Conservation (phyloP, 495 filamentous ascomycete genomes). For the Hypoxylon cercidicola region DNA sequence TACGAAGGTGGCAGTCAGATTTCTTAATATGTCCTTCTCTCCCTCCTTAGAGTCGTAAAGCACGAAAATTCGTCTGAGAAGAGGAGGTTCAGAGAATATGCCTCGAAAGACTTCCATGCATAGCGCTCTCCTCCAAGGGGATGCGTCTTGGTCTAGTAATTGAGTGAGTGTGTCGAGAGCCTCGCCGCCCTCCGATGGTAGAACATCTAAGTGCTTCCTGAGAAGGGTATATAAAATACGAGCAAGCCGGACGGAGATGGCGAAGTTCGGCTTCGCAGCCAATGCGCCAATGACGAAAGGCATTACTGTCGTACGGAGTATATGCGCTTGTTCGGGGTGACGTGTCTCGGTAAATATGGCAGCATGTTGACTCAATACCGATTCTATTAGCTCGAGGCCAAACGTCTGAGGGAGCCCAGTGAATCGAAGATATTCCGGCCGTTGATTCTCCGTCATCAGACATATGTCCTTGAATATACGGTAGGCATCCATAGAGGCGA, state of each 20-base stretch:
- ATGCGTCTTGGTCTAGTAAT: conserved; percentile 84
- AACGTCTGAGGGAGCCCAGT: conserved; percentile 80
- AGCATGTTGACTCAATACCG: conserved; percentile 84
- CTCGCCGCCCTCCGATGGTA: conserved; percentile 84
- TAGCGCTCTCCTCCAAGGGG: conserved; percentile 83
- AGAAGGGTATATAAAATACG: conserved; percentile 84
- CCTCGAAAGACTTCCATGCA: conserved; percentile 92
- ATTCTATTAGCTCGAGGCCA: conserved; percentile 91
- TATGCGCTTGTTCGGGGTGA: conserved; percentile 83
- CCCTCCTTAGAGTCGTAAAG: conserved; percentile 79
- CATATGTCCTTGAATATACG: conserved; percentile 90
- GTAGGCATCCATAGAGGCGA: conserved; percentile 88
- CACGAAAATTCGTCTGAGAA: conserved; percentile 82
- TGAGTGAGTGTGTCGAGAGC: conserved; percentile 86
- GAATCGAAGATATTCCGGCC: conserved; percentile 79
- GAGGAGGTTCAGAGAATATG: conserved; percentile 79
- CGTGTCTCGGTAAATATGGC: conserved; percentile 70
- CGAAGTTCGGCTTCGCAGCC: conserved; percentile 81
- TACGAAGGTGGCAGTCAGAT: conserved; percentile 84
- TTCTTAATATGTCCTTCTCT: conserved; percentile 79
- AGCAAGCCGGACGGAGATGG: conserved; percentile 82
- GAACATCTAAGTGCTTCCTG: conserved; percentile 75
- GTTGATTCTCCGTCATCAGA: conserved; percentile 83
- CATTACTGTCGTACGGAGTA: conserved; percentile 82
- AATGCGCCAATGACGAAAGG: conserved; percentile 82